Evolutionary conservation across 768 basidiomycete species (phyloP).

Genomic region (Paxillus ammoniavirescens): DNA sequence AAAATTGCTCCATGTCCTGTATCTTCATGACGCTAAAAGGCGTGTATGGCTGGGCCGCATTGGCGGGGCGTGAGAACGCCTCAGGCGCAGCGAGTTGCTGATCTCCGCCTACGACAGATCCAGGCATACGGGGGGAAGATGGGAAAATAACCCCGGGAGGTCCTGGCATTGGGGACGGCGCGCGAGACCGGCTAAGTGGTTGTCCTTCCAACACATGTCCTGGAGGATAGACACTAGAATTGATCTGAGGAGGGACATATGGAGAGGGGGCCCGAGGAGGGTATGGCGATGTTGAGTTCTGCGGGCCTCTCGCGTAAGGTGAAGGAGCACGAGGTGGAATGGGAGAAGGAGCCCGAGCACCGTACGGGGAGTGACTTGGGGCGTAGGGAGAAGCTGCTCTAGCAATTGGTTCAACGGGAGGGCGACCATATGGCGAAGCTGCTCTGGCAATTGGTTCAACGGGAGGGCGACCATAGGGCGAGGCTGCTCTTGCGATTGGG

Average conservation of each 20-base stretch:
- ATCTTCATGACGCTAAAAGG: conserved; percentile 71
- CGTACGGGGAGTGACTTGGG: conserved; percentile 21
- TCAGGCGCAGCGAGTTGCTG: conserved; percentile 60
- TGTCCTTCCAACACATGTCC: conserved; percentile 60
- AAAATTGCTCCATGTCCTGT: conserved; percentile 74
- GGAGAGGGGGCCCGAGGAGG: conserved; percentile 28
- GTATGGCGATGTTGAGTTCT: conserved; percentile 31
- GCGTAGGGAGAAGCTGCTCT: conserved; percentile 35
- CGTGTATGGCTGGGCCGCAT: conserved; percentile 62
- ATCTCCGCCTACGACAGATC: conserved; percentile 20
- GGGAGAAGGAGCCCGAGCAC: conserved; percentile 29
- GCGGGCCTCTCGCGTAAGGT: conserved; percentile 17
- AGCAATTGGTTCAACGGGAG: conserved; percentile 41
- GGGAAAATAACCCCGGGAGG: conserved; percentile 27
- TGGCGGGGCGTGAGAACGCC: conserved; percentile 72
- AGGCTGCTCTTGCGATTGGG: conserved; percentile 37
- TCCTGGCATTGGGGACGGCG: conserved; percentile 55
- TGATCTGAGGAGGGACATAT: conserved; percentile 21
- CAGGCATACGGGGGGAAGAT: conserved; percentile 28
- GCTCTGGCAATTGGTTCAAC: conserved; percentile 40
- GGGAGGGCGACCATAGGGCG: conserved; percentile 33
- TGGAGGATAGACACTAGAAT: conserved; percentile 46
- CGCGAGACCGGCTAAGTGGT: conserved; percentile 43
- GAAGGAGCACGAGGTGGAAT: conserved; percentile 22
- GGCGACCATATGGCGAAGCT: conserved; percentile 33